Evolutionary conservation across 2,329 filamentous ascomycete genomes (phyloP).

Genomic region (Phialocephala sp.): DNA sequence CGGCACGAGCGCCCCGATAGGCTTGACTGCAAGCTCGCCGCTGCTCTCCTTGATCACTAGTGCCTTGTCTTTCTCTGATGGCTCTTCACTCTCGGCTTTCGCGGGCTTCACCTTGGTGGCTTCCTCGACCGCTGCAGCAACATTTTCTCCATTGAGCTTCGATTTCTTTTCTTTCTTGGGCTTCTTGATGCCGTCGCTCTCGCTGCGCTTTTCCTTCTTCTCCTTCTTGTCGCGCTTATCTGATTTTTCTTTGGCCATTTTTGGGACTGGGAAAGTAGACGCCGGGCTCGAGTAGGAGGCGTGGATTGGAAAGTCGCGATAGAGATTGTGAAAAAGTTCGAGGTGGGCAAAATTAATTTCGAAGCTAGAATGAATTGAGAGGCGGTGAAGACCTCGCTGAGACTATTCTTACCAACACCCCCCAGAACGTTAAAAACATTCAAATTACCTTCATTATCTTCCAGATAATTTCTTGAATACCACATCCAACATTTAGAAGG

Average conservation of each 20-base stretch:
- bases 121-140: slow-evolving; percentile 67
- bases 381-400: background rate
- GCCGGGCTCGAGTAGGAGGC: slow-evolving; percentile 20
- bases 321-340: slow-evolving; percentile 22
- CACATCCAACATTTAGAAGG: no score
- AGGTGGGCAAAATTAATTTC: slow-evolving; percentile 16
- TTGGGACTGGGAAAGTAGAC: slow-evolving; percentile 22
- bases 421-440: no score
- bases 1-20: slow-evolving; percentile 71
- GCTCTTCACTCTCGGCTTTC: slow-evolving; percentile 49
- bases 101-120: slow-evolving; percentile 59
- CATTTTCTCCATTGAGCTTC: slow-evolving; percentile 52
- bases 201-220: slow-evolving; percentile 72
- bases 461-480: no score
- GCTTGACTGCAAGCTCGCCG: slow-evolving; percentile 50
- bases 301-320: slow-evolving; percentile 15
- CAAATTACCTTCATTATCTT: no score
- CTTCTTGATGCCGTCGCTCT: slow-evolving; percentile 52
- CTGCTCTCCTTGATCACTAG: slow-evolving; percentile 45
- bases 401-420: no score
- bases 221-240: slow-evolving; percentile 53
- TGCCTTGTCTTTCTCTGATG: slow-evolving; percentile 36
- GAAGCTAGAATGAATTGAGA: slow-evolving; percentile 14
- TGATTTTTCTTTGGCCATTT: slow-evolving; percentile 43
- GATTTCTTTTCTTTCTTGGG: slow-evolving; percentile 47